These are phyloP conservation scores for Cerioporus squamosus DNA, from an alignment of 1,284 basidiomycete species.

Conservation along the genomic window DNA sequence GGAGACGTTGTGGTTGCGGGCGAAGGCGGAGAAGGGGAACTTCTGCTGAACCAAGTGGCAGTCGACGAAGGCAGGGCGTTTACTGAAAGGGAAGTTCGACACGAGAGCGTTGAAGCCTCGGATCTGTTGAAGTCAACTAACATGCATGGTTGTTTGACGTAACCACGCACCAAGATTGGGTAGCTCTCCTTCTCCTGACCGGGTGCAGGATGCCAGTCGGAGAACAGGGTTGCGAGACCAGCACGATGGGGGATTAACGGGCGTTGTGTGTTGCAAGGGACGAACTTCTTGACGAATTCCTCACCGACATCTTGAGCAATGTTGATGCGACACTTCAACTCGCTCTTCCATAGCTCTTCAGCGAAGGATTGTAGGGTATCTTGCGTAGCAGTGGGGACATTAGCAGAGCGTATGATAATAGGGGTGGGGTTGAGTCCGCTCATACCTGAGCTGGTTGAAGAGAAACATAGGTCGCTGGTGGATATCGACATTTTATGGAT, in stretches of 20 bases:
- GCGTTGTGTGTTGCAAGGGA: background rate
- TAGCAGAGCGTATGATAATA: background rate
- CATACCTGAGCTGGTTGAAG: constrained; percentile 2
- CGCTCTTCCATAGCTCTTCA: background rate
- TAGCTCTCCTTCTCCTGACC: constrained; percentile 1
- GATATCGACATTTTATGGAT: constrained; percentile 2
- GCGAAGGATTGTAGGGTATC: background rate
- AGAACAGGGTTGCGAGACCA: background rate
- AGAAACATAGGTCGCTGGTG: background rate
- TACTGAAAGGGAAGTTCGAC: constrained; percentile 1
- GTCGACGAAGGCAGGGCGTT: constrained; percentile 5
- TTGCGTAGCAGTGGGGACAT: background rate
- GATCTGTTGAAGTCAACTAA: background rate
- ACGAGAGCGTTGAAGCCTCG: constrained; percentile 1
- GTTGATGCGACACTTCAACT: background rate
- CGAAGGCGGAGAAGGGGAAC: constrained; percentile 7
- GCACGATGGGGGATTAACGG: background rate
- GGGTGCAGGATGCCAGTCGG: background rate
- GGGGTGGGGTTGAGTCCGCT: background rate
- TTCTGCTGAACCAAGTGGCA: background rate
- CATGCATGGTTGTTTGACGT: background rate
- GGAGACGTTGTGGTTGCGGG: constrained; percentile 6
- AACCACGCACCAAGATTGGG: constrained; percentile 2
- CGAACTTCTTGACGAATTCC: background rate
- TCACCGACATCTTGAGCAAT: background rate